A percentile compares a stretch with the other conserved stretches of the same genome.
These are phyloP conservation scores for Durio zibethinus DNA, from an alignment of 345 rosid genomes.

Conservation along the genomic window DNA sequence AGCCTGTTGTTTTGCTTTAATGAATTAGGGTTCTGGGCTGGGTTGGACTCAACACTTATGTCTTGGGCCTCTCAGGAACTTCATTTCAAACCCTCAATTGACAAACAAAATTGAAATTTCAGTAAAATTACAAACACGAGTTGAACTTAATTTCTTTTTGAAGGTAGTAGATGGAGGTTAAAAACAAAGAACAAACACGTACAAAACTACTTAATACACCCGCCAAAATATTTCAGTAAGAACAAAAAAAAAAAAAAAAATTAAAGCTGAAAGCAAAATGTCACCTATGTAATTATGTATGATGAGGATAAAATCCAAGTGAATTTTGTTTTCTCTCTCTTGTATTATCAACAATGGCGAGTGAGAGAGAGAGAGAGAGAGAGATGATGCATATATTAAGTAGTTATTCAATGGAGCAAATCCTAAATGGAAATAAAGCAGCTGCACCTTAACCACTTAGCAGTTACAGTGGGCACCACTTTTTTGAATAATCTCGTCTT, in stretches of 20 bases:
- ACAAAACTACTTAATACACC: not conserved
- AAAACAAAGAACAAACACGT: not conserved
- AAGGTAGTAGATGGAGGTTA: not conserved
- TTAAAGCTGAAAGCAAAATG: not conserved
- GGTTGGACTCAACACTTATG: not conserved
- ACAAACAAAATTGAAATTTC: not conserved
- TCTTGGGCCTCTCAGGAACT: not conserved
- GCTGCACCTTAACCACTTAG: conserved; percentile 1
- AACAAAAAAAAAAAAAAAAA: not conserved
- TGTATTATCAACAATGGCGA: not conserved
- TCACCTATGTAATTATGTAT: not conserved
- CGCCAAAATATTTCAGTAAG: not conserved
- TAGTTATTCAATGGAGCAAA: not conserved
- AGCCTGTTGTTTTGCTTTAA: not conserved
- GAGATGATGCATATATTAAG: not conserved
- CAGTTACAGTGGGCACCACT: conserved; percentile 2
- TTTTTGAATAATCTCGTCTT: not conserved
- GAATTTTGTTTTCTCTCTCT: not conserved
- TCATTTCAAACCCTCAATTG: not conserved
- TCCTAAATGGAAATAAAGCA: not conserved
- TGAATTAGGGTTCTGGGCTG: not conserved
- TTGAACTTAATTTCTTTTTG: not conserved
- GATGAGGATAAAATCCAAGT: not conserved
- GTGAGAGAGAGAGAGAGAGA: not conserved
- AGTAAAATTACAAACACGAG: not conserved